Conservation (phyloP, 108 stramenopile genomes). For the Skeletonema tropicum region DNA sequence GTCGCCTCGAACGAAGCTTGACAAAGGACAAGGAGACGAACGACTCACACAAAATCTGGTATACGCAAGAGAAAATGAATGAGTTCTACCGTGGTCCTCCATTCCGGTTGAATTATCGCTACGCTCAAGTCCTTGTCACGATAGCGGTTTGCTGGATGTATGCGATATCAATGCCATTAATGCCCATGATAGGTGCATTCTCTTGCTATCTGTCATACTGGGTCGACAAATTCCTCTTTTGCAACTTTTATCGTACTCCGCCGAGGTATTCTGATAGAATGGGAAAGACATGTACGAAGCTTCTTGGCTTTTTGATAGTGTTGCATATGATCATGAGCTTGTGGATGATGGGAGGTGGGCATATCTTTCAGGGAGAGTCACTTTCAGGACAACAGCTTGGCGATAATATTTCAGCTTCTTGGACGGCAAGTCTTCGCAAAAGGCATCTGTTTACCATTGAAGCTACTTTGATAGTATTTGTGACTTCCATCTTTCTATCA, state of each 20-base stretch:
- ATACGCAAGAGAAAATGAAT: constrained; percentile 76
- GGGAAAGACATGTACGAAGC: constrained; percentile 46
- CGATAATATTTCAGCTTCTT: constrained; percentile 2
- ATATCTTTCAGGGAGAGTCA: constrained; percentile 51
- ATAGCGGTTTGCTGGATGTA: constrained; percentile 83
- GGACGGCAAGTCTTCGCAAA: constrained; percentile 36
- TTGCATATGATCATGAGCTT: constrained; percentile 54
- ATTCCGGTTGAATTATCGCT: constrained; percentile 66
- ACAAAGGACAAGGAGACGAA: constrained; percentile 33
- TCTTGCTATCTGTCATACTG: constrained; percentile 70
- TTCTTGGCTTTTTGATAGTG: constrained; percentile 49
- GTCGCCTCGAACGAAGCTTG: constrained; percentile 40
- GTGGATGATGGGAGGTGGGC: constrained; percentile 56
- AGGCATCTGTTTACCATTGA: constrained; percentile 49
- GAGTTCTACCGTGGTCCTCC: constrained; percentile 59
- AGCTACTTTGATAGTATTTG: constrained; percentile 28
- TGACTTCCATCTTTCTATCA: constrained; percentile 23
- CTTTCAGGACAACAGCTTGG: constrained; percentile 25
- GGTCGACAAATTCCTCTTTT: constrained; percentile 85
- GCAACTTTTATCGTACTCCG: constrained; percentile 75
- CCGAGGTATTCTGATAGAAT: constrained; percentile 62
- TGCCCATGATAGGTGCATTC: constrained; percentile 62
- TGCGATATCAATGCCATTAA: constrained; percentile 71
- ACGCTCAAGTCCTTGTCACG: constrained; percentile 70
- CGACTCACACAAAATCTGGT: constrained; percentile 37